Percentiles rank a stretch among this genome's conserved stretches.
These are phyloP conservation scores for Aspergillus sp. DNA, from an alignment of 2,329 filamentous ascomycete species.

Conservation along the genomic window DNA sequence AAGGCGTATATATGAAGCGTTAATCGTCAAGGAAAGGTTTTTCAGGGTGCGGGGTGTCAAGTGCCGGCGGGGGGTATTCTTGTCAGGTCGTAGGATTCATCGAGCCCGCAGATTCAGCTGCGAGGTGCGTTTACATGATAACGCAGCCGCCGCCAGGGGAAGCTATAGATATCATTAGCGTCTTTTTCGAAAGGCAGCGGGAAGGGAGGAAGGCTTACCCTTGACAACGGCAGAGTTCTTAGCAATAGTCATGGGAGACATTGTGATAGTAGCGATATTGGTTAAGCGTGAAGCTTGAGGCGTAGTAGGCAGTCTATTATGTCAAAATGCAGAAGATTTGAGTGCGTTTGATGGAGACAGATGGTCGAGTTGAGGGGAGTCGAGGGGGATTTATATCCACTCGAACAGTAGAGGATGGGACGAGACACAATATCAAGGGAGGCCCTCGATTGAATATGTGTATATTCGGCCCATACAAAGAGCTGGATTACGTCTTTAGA, in stretches of 20 bases:
- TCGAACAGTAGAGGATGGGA: not conserved
- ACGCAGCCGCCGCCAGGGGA: conserved; percentile 25
- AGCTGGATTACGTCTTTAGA: too few relatives aligned
- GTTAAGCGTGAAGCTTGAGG: conserved; percentile 2
- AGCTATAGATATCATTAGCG: conserved; percentile 8
- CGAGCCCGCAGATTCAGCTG: not conserved
- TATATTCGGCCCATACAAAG: too few relatives aligned
- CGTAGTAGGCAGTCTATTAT: conserved; percentile 2
- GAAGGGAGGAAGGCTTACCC: conserved; percentile 11
- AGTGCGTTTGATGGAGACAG: not conserved
- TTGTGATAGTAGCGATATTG: conserved; percentile 13
- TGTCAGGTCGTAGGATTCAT: not conserved
- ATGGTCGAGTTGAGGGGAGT: not conserved
- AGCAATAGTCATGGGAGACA: conserved; percentile 19
- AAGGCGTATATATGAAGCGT: too few relatives aligned
- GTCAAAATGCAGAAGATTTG: not conserved
- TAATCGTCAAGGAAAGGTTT: too few relatives aligned
- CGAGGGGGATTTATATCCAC: not conserved
- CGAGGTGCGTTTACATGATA: conserved; percentile 18
- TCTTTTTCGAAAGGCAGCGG: not conserved
- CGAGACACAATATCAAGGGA: not conserved
- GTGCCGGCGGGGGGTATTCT: too few relatives aligned
- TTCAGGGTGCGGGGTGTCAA: too few relatives aligned
- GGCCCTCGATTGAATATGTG: too few relatives aligned
- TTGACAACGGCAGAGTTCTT: conserved; percentile 17